Evolutionary conservation across 1,284 basidiomycete species (phyloP), one percentile per base, ranked within the genome.

Genomic region (Trametes sp.): DNA sequence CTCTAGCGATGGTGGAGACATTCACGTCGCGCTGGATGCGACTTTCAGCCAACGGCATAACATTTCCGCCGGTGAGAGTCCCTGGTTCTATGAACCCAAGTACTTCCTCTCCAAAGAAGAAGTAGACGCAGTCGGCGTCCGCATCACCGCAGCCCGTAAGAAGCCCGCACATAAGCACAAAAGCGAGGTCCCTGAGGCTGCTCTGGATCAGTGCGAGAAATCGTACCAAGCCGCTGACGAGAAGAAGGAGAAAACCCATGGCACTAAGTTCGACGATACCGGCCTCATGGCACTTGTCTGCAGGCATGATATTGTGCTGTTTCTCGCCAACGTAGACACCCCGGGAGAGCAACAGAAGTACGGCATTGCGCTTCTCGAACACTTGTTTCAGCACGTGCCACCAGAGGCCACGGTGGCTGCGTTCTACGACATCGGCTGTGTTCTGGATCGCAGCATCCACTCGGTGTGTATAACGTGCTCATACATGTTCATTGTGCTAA

Each of bases 261-360:
- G 66, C 14, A 67, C 70, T 9, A 59, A 61, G 2, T 76, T 75
- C 54, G 74, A 77, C 46, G 71, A 75, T 41, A 73, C 64, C 10
- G 75, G 79, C 0, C 41, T 75, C 23, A 76, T 77, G 71, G 72
- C 70, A 0, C 59, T 80, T 0, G 70, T 78, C 0, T 81, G 79
- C 53, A 69, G 76, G 0, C 79, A 81, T 61, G 76, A 79, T 42
- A 74, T 77, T 6, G 74, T 75, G 0, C 63, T 81, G 0, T 79
- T 77, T 57, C 59, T 78, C 2, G 73, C 74, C 1, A 80, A 81
- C 45, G 77, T 82, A 16, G 77, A 79, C 50, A 78, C 76, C 0
- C 75, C 79, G 1, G 80, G 80, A 0, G 78, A 82, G 61, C 75
- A 78, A 49, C 79, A 81, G 54, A 76, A 80, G 41, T 81, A 78